Base-by-base conservation (phyloP, 1,284 basidiomycete genomes). In the Leccinum variabile region DNA sequence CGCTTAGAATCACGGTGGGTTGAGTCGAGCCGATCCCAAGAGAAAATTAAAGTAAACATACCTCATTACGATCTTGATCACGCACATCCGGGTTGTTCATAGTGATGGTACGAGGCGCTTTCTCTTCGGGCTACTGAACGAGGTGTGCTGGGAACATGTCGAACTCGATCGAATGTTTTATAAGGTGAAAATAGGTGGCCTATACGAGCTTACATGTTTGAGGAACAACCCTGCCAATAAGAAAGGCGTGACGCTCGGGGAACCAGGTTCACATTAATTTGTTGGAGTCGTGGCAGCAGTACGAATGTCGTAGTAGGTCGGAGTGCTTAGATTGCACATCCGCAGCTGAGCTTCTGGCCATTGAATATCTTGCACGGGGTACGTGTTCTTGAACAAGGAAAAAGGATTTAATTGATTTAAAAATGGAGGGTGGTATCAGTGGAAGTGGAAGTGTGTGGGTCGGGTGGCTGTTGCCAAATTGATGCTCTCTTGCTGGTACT, bases 131-230 rank as follows among this genome's bases (percentile, higher is more conserved):
- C n/a, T 55, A 28, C 44, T 28, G 53, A 39, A 6, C 1, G 14
- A 33, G 9, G 37, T 14, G 25, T 53, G 5, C 14, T 67, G 49
- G 25, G 30, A 13, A 14, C 32, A 50, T 14, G 10, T 13, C 22
- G 37, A 50, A 6, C n/a, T 46, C 44, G 53, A 33, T 9, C 2
- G 33, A 25, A 11, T 33, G 37, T 54, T 71, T 64, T 72, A 70
- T n/a, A 13, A 32, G 4, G 8, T 25, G 22, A n/a, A 35, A 13
- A 5, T 6, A 22, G 49, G 16, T 16, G 41, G 11, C 16, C 25
- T 18, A 37, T 37, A 9, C 16, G 56, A 25, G 67, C 52, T 69
- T 14, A 54, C 33, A 30, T 57, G 41, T 44, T 44, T 10, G n/a
- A 44, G n/a, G n/a, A 44, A 44, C 41, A 9, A 44, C 41, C 41